Evolutionary conservation across 164 flowering plant species (phyloP).

Genomic region (Vitis rotundifolia): DNA sequence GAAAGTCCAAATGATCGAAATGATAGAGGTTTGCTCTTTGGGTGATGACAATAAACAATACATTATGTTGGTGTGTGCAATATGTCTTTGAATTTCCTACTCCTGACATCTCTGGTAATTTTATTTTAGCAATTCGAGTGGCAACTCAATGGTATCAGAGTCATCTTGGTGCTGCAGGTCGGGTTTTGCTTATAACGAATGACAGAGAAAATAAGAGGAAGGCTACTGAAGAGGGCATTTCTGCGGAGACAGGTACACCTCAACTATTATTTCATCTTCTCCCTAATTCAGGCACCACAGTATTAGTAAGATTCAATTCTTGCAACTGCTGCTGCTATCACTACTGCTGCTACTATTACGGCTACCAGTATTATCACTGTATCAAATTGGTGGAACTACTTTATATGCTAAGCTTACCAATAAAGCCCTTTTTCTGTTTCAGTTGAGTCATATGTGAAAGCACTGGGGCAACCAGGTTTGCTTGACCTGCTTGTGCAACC

Average conservation of each 20-base stretch:
- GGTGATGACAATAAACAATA: background rate
- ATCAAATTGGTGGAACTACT: background rate
- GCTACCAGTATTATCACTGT: background rate
- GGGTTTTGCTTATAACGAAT: conserved; percentile 81
- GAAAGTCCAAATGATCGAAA: conserved; percentile 97
- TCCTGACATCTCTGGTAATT: background rate
- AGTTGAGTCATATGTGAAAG: conserved; percentile 92
- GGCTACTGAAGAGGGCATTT: conserved; percentile 84
- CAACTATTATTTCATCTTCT: background rate
- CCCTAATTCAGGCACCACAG: background rate
- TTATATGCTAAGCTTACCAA: conserved; percentile 1
- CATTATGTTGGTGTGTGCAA: background rate
- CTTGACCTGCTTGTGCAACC: conserved; percentile 87
- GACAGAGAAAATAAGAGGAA: conserved; percentile 88
- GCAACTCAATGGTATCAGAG: conserved; percentile 94
- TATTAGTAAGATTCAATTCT: background rate
- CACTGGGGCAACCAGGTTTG: conserved; percentile 77
- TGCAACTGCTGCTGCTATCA: no score
- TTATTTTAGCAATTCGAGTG: conserved; percentile 79
- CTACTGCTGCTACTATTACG: no score
- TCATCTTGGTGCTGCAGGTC: conserved; percentile 69
- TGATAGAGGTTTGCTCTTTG: conserved; percentile 75
- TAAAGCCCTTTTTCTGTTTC: conserved; percentile 28
- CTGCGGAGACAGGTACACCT: conserved; percentile 81
- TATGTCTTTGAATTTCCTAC: conserved; percentile 1